Base-by-base conservation (phyloP, 2,329 filamentous ascomycete genomes). In the Exophiala viscosa region DNA sequence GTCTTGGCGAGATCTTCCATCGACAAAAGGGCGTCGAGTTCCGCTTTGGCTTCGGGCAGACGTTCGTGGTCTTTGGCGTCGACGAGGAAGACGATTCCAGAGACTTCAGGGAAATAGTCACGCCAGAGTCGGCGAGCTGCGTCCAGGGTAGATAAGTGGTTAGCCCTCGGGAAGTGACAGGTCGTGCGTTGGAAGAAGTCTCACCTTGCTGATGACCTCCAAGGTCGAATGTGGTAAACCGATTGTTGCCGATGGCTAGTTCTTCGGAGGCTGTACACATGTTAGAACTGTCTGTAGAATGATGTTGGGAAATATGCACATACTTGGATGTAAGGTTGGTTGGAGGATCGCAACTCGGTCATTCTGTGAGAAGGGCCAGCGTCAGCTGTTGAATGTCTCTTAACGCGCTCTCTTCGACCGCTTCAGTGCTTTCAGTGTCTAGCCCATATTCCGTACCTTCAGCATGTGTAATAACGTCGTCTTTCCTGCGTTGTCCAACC, bases 1-100 rank as follows among this genome's bases (percentile, higher is more conserved):
- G 96, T 93, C 80, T 95, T 96, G 70, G 84, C 78, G 35, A 99
- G 83, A 70, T 97, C 92, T 76, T 99, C 93, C 92, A 99, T 96
- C 58, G 88, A 85, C 63, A 99, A 82, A 47, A 97, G 87, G 48
- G 88, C 90, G 69, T 99, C 93, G 59, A 99, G 87, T 78, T 99
- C 93, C 65, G 88, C 92, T 79, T 97, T 97, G 68, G 90, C 88
- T 78, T 99, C 93, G 66, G 81, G 72, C 71, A 99, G 88, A 63
- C 93, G 90, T 77, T 97, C 92, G 74, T 90, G 87, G 74, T 99
- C 93, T 77, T 96, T 96, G 66, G 93, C 90, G 67, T 99, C 93
- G 65, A 99, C 89, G 53, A 97, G 86, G 81, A 97, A 99, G 64
- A 99, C 91, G 65, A 97, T 95, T 55, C 92, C 91, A 73, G 86